These are phyloP conservation scores for Phytopythium cucurbitacearum DNA, from an alignment of 352 stramenopile genomes.

Conservation along the genomic window DNA sequence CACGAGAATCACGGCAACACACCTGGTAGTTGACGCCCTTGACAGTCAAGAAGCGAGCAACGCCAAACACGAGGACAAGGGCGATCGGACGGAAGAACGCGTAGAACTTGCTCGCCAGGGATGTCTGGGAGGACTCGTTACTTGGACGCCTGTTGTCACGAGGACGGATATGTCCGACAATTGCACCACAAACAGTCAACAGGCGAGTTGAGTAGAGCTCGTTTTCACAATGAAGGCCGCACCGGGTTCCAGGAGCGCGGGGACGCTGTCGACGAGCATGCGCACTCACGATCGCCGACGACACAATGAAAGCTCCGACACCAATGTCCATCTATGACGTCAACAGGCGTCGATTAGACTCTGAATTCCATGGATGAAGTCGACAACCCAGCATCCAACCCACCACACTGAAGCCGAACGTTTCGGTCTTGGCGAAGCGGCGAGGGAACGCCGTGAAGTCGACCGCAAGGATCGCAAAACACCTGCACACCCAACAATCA, in stretches of 20 bases:
- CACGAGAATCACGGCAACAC: conserved; percentile 13
- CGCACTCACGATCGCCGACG: conserved; percentile 71
- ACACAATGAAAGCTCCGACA: conserved; percentile 93
- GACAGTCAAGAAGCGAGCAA: conserved; percentile 69
- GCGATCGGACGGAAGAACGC: conserved; percentile 65
- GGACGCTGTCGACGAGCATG: conserved; percentile 51
- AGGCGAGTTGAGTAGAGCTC: neutral
- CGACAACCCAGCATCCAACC: conserved; percentile 3
- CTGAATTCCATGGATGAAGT: neutral
- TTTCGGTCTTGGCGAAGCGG: conserved; percentile 95
- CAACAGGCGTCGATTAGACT: conserved; percentile 5
- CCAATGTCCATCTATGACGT: conserved; percentile 94
- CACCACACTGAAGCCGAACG: conserved; percentile 92
- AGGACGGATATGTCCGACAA: neutral
- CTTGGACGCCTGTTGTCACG: neutral
- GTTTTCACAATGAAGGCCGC: neutral
- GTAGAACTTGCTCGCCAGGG: conserved; percentile 29
- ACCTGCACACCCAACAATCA: conserved; percentile 24
- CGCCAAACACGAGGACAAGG: conserved; percentile 62
- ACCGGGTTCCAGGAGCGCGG: conserved; percentile 1
- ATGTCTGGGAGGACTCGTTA: neutral
- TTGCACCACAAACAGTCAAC: neutral
- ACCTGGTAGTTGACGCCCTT: conserved; percentile 87
- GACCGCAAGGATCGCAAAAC: conserved; percentile 95
- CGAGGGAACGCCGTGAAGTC: conserved; percentile 97